Percentiles rank a stretch among this genome's conserved stretches.
Evolutionary conservation across 176 grass and related monocot genomes (phyloP).

Genomic region (Sorghum bicolor): Sorghum_bicolor_NCBIv3 NC_012871.2:63377001-63377500

Average conservation of each 20-base stretch:
- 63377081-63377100: neutral
- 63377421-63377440: neutral
- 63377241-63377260: neutral
- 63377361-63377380: neutral
- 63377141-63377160: neutral
- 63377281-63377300: neutral
- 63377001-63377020: conserved; percentile 2
- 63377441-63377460: neutral
- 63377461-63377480: no score
- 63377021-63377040: neutral
- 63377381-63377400: conserved; percentile 15
- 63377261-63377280: neutral
- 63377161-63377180: neutral
- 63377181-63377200: no score
- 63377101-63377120: no score
- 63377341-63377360: neutral
- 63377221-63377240: neutral
- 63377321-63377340: no score
- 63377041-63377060: no score
- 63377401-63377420: neutral
- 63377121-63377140: neutral
- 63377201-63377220: neutral
- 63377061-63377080: neutral
- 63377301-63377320: neutral
- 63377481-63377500: neutral